Conservation (phyloP, 805 yeast genomes). For the Saturnispora hagleri region DNA sequence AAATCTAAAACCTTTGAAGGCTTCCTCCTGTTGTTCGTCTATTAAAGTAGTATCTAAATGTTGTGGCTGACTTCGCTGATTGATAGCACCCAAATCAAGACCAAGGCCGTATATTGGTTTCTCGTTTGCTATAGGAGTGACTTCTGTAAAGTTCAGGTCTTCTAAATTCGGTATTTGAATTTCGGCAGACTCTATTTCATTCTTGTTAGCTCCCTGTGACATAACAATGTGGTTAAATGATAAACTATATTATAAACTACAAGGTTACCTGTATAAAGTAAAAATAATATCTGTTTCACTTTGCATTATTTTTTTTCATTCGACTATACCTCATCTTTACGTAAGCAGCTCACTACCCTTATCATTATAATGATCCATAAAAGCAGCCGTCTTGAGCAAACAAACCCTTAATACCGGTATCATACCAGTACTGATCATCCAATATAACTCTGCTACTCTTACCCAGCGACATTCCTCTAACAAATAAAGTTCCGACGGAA, state of each 20-base stretch:
- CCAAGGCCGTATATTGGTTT: constrained; percentile 5
- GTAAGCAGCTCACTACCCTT: background rate
- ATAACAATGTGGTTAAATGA: background rate
- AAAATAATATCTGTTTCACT: background rate
- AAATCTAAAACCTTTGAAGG: background rate
- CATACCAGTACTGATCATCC: constrained; percentile 44
- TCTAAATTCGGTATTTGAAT: constrained; percentile 3
- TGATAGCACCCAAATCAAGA: constrained; percentile 4
- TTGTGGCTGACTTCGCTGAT: background rate
- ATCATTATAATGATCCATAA: constrained; percentile 27
- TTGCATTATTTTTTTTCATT: constrained; percentile 1
- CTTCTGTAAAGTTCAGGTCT: background rate
- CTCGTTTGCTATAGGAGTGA: background rate
- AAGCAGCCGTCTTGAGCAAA: constrained; percentile 72
- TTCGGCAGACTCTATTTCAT: background rate
- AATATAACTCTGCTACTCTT: constrained; percentile 23
- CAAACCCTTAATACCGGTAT: constrained; percentile 41
- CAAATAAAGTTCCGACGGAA: constrained; percentile 41
- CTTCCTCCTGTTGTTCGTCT: background rate
- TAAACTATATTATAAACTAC: background rate
- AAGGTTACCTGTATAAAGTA: background rate
- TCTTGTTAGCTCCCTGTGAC: background rate
- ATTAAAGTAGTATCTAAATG: background rate
- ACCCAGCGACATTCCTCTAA: constrained; percentile 63
- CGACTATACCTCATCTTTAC: background rate